Evolutionary conservation across 2,329 filamentous ascomycete genomes (phyloP).

Genomic region (Teratosphaeria zuluensis): DNA sequence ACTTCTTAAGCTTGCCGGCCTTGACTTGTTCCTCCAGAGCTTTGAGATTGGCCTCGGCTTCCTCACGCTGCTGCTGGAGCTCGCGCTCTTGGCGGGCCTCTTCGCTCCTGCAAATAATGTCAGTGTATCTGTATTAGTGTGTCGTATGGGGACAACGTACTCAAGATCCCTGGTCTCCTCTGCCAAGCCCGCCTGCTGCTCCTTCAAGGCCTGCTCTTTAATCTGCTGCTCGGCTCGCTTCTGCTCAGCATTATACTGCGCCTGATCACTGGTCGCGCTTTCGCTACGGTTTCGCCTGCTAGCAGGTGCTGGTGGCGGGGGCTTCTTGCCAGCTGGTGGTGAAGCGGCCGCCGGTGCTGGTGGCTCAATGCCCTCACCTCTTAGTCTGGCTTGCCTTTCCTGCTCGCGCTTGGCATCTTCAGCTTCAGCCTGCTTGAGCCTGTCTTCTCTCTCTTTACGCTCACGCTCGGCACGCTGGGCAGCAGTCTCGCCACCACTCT

Average conservation of each 20-base stretch:
- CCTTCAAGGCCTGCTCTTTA: slow-evolving; percentile 46
- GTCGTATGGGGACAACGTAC: slow-evolving; percentile 48
- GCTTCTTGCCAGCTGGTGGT: slow-evolving; percentile 24
- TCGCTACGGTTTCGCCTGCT: slow-evolving; percentile 59
- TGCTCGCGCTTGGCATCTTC: slow-evolving; percentile 83
- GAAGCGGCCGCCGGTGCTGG: slow-evolving; percentile 39
- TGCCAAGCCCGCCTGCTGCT: slow-evolving; percentile 68
- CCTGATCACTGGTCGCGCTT: slow-evolving; percentile 45
- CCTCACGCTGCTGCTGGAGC: slow-evolving; percentile 67
- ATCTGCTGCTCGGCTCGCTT: slow-evolving; percentile 50
- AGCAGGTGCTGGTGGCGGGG: slow-evolving; percentile 54
- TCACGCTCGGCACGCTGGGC: slow-evolving; percentile 84
- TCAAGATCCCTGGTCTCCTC: slow-evolving; percentile 66
- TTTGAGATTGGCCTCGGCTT: slow-evolving; percentile 70
- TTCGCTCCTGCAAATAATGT: slow-evolving; percentile 50
- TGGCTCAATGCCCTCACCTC: slow-evolving; percentile 61
- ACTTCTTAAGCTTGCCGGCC: slow-evolving; percentile 88
- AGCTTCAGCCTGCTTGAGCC: slow-evolving; percentile 80
- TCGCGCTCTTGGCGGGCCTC: slow-evolving; percentile 70
- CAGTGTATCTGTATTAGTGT: slow-evolving; percentile 11
- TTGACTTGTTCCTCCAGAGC: slow-evolving; percentile 89
- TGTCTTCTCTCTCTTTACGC: slow-evolving; percentile 74
- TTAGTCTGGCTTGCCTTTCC: slow-evolving; percentile 73
- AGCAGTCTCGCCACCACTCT: slow-evolving; percentile 63
- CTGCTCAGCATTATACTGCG: slow-evolving; percentile 43